Evolutionary conservation across 805 yeast species (phyloP).

Genomic region (Ogataea haglerorum): DNA sequence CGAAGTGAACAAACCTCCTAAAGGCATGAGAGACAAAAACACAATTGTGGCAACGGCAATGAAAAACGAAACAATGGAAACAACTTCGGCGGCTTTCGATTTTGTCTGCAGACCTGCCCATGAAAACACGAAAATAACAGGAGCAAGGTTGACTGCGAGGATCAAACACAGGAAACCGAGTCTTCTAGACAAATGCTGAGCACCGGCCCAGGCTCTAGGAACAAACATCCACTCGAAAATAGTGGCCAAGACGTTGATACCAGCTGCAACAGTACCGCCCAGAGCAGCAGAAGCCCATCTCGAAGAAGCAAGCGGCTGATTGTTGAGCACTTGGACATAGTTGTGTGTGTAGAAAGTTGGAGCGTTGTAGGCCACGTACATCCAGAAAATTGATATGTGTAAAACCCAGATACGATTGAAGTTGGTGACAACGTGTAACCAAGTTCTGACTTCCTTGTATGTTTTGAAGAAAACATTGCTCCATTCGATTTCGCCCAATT

Average conservation of each 20-base stretch:
- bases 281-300: slow-evolving; percentile 91
- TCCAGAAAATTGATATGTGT: slow-evolving; percentile 88
- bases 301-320: slow-evolving; percentile 85
- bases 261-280: slow-evolving; percentile 85
- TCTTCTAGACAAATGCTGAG: slow-evolving; percentile 92
- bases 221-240: slow-evolving; percentile 92
- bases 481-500: slow-evolving; percentile 94
- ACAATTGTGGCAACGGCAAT: slow-evolving; percentile 79
- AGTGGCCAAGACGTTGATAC: slow-evolving; percentile 84
- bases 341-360: slow-evolving; percentile 87
- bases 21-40: slow-evolving; percentile 92
- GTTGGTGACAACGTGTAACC: slow-evolving; percentile 94
- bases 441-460: slow-evolving; percentile 91
- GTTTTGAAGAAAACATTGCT: slow-evolving; percentile 90
- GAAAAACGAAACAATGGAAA: slow-evolving; percentile 84
- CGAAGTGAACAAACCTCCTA: slow-evolving; percentile 93
- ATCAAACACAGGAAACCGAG: slow-evolving; percentile 68
- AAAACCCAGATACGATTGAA: slow-evolving; percentile 98
- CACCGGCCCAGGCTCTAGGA: slow-evolving; percentile 99
- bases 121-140: slow-evolving; percentile 80
- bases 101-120: slow-evolving; percentile 66
- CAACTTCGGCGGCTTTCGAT: slow-evolving; percentile 70
- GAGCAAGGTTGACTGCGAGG: slow-evolving; percentile 72
- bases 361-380: slow-evolving; percentile 89
- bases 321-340: slow-evolving; percentile 78